Conservation (phyloP, 495 filamentous ascomycete genomes). For the Penicillium subrubescens region DNA sequence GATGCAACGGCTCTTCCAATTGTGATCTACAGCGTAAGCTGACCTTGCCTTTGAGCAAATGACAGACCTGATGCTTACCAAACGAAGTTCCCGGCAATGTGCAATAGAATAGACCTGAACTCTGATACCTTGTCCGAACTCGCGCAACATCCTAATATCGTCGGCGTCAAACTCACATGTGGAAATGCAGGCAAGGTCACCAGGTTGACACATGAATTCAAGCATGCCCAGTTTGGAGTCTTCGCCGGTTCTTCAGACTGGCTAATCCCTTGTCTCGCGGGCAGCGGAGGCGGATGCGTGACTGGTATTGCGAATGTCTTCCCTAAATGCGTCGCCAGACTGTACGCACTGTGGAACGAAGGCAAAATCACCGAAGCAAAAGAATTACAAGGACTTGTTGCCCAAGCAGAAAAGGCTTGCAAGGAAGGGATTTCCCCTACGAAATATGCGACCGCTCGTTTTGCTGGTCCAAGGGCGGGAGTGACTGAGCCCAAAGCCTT, state of each 20-base stretch:
- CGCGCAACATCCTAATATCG: conserved; percentile 50
- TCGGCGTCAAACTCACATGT: conserved; percentile 69
- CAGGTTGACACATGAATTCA: conserved; percentile 51
- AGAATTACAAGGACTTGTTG: conserved; percentile 70
- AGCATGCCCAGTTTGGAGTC: conserved; percentile 55
- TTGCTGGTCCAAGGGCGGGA: conserved; percentile 25
- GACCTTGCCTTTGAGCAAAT: neutral
- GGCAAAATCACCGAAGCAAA: conserved; percentile 65
- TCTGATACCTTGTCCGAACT: conserved; percentile 56
- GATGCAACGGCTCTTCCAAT: conserved; percentile 52
- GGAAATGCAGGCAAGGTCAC: conserved; percentile 63
- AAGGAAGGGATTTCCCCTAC: conserved; percentile 71
- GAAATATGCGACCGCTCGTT: conserved; percentile 58
- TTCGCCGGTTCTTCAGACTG: conserved; percentile 68
- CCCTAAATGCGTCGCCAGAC: conserved; percentile 60
- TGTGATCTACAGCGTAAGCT: conserved; percentile 55
- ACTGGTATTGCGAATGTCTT: conserved; percentile 68
- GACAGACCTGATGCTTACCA: neutral
- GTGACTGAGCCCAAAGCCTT: conserved; percentile 22
- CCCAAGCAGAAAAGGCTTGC: conserved; percentile 76
- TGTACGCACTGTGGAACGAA: conserved; percentile 62
- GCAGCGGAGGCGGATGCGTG: conserved; percentile 62
- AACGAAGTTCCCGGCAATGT: conserved; percentile 62
- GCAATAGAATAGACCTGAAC: conserved; percentile 66
- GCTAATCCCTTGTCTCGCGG: conserved; percentile 51